These are phyloP conservation scores for Aspergillus ruber DNA, from an alignment of 2,329 filamentous ascomycete species.

Conservation along the genomic window DNA sequence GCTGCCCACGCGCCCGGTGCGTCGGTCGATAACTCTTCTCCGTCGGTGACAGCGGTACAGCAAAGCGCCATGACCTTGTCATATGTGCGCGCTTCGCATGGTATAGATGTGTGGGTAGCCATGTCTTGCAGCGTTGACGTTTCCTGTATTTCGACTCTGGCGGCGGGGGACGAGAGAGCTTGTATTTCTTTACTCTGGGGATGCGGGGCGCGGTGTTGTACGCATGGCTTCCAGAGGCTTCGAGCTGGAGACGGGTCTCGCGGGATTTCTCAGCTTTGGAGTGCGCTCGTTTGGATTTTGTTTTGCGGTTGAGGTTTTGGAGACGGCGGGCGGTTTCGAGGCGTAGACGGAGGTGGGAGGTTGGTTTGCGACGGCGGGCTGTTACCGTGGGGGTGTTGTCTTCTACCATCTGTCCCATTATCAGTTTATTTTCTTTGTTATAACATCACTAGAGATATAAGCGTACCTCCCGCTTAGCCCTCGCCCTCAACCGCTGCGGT, in stretches of 20 bases:
- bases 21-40: constrained; percentile 85
- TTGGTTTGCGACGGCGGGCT: constrained; percentile 43
- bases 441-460: background rate
- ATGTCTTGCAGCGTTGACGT: constrained; percentile 81
- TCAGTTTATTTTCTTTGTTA: background rate
- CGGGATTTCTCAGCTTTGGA: constrained; percentile 41
- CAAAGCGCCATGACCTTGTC: constrained; percentile 88
- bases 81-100: constrained; percentile 88
- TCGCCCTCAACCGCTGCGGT: constrained; percentile 65
- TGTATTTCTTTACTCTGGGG: constrained; percentile 65
- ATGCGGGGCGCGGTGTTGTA: constrained; percentile 35
- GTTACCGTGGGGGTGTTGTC: constrained; percentile 85
- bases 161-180: constrained; percentile 57
- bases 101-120: constrained; percentile 91
- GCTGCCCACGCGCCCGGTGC: constrained; percentile 68
- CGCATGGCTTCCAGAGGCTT: constrained; percentile 22
- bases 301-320: constrained; percentile 50
- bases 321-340: constrained; percentile 70
- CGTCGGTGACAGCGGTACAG: constrained; percentile 75
- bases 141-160: constrained; percentile 70
- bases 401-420: constrained; percentile 61
- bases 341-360: constrained; percentile 46
- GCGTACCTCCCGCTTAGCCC: constrained; percentile 58
- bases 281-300: constrained; percentile 33
- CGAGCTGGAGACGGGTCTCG: constrained; percentile 14